A percentile compares a stretch with the other conserved stretches of the same genome.
phyloP scores from a whole-genome alignment of 257 asterid species.

The Przewalskia tangutica region DNA sequence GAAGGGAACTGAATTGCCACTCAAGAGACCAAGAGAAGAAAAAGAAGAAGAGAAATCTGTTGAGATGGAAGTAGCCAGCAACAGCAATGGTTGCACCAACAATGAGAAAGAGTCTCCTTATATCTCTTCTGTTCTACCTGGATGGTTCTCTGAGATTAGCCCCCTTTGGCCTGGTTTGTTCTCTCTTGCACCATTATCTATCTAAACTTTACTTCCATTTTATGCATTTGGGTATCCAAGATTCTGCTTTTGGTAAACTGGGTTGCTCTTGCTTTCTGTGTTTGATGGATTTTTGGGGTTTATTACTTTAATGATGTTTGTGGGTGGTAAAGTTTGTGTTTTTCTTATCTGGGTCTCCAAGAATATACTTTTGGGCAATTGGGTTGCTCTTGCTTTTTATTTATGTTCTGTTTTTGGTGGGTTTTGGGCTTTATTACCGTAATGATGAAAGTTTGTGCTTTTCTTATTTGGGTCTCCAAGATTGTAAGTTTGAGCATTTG shows the following conservation, averaged over 20 bases:
- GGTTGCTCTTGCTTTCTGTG: not conserved
- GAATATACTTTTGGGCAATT: not conserved
- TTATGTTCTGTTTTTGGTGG: not conserved
- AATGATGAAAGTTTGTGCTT: not conserved
- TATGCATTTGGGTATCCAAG: not conserved
- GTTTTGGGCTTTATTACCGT: not conserved
- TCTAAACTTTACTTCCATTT: not conserved
- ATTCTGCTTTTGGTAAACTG: not conserved
- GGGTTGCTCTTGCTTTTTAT: not conserved
- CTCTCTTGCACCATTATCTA: not conserved
- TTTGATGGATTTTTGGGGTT: not conserved
- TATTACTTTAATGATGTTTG: not conserved
- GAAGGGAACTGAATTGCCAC: conserved; percentile 5
- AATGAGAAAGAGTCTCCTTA: conserved; percentile 20
- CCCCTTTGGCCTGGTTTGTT: conserved; percentile 93
- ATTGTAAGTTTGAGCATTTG: not conserved
- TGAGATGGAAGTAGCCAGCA: conserved; percentile 32
- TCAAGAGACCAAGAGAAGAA: conserved; percentile 10
- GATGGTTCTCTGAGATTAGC: conserved; percentile 95
- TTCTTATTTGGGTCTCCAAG: not conserved
- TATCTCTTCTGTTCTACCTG: conserved; percentile 67
- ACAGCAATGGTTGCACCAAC: conserved; percentile 1
- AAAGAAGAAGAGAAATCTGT: too few relatives aligned
- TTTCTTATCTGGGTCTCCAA: not conserved
- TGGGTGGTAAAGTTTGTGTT: not conserved